Percentiles rank a stretch among this genome's conserved stretches.
These are phyloP conservation scores for Kentomonas sorsogonicus DNA, from an alignment of 208 protist genomes.

Conservation along the genomic window DNA sequence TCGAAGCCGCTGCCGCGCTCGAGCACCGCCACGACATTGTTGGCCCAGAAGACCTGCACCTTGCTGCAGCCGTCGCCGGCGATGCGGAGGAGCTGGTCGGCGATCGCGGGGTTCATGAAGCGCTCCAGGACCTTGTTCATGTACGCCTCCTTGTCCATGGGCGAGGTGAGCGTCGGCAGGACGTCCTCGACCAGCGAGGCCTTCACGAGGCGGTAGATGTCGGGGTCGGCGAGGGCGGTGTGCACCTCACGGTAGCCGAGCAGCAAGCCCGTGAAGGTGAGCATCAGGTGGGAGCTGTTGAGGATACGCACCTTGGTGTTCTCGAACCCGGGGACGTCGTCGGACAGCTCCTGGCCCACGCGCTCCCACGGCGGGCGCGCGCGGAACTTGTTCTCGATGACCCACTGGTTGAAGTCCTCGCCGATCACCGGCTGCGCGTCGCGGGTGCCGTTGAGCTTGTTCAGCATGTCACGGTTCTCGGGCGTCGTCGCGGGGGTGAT, in stretches of 20 bases:
- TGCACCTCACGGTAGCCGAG: slow-evolving; percentile 27
- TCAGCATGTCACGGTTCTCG: slow-evolving; percentile 17
- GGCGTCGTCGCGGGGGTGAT: slow-evolving; percentile 30
- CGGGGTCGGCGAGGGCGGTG: slow-evolving; percentile 23
- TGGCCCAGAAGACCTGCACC: slow-evolving; percentile 34
- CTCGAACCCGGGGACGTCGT: slow-evolving; percentile 28
- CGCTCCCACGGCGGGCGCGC: slow-evolving; percentile 27
- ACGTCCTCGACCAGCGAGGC: slow-evolving; percentile 20
- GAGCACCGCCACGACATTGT: slow-evolving; percentile 20
- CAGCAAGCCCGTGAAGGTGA: slow-evolving; percentile 27
- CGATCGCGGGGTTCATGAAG: slow-evolving; percentile 27
- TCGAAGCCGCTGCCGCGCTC: slow-evolving; percentile 10
- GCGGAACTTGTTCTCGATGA: slow-evolving; percentile 33
- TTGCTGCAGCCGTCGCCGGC: slow-evolving; percentile 39
- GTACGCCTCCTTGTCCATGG: slow-evolving; percentile 33
- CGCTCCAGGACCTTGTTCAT: slow-evolving; percentile 28
- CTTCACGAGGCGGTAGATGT: slow-evolving; percentile 24
- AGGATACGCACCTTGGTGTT: slow-evolving; percentile 39
- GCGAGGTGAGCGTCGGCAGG: slow-evolving; percentile 22
- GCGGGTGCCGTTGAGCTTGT: slow-evolving; percentile 15
- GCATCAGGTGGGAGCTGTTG: slow-evolving; percentile 35
- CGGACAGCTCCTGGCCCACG: slow-evolving; percentile 23
- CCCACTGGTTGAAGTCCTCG: slow-evolving; percentile 47
- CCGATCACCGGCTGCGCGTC: slow-evolving; percentile 30
- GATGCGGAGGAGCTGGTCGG: slow-evolving; percentile 32